Evolutionary conservation across 306 rosid species (phyloP).

Genomic region (Delonix regia): DNA sequence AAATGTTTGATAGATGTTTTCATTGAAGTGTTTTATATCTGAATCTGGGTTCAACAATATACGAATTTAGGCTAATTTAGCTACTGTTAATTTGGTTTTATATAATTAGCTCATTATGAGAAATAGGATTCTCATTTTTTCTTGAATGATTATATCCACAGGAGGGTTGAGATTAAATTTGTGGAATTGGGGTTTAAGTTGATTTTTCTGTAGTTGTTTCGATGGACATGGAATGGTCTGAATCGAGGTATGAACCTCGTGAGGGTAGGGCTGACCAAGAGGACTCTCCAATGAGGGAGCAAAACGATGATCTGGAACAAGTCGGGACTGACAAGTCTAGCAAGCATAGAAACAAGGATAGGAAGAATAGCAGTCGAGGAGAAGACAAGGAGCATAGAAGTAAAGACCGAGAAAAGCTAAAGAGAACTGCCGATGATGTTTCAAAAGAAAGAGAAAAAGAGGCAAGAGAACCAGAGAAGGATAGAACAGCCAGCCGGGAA

Average conservation of each 20-base stretch:
- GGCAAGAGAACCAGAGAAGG: constrained; percentile 57
- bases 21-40: not conserved
- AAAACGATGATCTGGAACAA: constrained; percentile 49
- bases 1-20: not conserved
- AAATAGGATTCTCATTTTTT: not conserved
- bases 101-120: not conserved
- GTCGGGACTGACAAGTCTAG: constrained; percentile 55
- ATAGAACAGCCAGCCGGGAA: constrained; percentile 56
- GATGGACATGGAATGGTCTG: constrained; percentile 70
- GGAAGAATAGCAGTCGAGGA: constrained; percentile 70
- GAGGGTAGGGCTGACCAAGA: constrained; percentile 58
- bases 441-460: constrained; percentile 58
- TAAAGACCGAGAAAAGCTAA: constrained; percentile 62
- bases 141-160: not conserved
- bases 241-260: constrained; percentile 41
- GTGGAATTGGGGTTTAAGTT: not conserved
- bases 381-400: constrained; percentile 74
- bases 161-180: not conserved
- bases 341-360: constrained; percentile 72
- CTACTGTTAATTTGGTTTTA: not conserved
- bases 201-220: constrained; percentile 23
- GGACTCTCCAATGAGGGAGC: constrained; percentile 49
- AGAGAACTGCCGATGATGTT: constrained; percentile 57
- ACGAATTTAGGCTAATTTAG: not conserved
- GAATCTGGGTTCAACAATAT: constrained; percentile 11